Conservation (phyloP, 257 asterid genomes). For the Leptodermis oblonga region DNA sequence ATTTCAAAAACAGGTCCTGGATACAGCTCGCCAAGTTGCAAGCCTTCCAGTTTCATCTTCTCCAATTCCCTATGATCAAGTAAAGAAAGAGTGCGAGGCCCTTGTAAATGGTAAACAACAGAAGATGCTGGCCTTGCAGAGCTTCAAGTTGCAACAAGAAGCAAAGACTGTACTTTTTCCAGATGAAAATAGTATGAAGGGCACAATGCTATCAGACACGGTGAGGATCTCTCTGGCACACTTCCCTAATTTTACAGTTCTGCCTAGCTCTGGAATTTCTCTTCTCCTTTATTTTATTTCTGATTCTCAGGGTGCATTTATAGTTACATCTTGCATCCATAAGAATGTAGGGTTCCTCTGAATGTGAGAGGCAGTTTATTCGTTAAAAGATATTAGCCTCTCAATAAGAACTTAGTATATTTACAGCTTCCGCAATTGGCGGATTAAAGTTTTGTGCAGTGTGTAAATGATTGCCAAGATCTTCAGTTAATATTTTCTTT, state of each 20-base stretch:
- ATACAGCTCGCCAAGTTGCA: conserved; percentile 48
- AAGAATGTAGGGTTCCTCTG: neutral
- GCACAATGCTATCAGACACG: conserved; percentile 13
- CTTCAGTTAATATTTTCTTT: neutral
- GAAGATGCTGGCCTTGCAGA: conserved; percentile 41
- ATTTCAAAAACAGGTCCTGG: conserved; percentile 30
- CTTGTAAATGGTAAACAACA: conserved; percentile 47
- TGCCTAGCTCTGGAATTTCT: neutral
- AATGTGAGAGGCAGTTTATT: neutral
- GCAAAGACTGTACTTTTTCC: conserved; percentile 22
- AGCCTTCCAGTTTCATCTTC: conserved; percentile 39
- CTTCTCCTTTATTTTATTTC: neutral
- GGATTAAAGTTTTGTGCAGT: neutral
- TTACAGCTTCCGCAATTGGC: neutral
- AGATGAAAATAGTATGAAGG: conserved; percentile 23
- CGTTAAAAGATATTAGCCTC: neutral
- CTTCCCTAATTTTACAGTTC: neutral
- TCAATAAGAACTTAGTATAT: too few relatives aligned
- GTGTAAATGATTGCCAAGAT: neutral
- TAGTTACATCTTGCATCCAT: neutral
- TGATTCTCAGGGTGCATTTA: neutral
- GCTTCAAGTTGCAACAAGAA: conserved; percentile 42
- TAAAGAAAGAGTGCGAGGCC: conserved; percentile 47
- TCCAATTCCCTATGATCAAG: conserved; percentile 47
- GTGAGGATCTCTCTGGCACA: conserved; percentile 21